A percentile compares a stretch with the other conserved stretches of the same genome.
These are phyloP conservation scores for Evernia prunastri DNA, from an alignment of 495 filamentous ascomycete genomes.

Conservation along the genomic window DNA sequence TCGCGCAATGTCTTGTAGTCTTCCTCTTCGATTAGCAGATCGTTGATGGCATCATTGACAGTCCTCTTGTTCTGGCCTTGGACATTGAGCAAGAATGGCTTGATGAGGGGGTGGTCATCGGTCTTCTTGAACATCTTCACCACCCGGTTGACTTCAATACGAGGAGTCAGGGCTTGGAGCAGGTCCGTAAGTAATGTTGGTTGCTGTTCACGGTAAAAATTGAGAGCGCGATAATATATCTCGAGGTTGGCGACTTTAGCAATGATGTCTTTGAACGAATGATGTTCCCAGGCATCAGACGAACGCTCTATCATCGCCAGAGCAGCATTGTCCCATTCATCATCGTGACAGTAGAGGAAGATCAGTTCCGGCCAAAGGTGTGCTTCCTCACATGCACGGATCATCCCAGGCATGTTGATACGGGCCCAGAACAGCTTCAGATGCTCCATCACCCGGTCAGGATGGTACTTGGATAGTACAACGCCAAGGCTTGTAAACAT, in stretches of 20 bases:
- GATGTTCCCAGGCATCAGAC: conserved; percentile 97
- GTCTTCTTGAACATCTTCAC: conserved; percentile 98
- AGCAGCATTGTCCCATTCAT: conserved; percentile 98
- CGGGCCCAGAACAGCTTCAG: conserved; percentile 98
- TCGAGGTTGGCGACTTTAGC: conserved; percentile 98
- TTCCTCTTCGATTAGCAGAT: conserved; percentile 96
- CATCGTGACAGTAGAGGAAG: conserved; percentile 98
- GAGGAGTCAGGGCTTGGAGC: conserved; percentile 79
- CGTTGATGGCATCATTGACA: conserved; percentile 98
- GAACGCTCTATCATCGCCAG: conserved; percentile 99
- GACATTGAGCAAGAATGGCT: conserved; percentile 96
- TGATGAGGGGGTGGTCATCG: conserved; percentile 97
- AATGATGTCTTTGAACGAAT: conserved; percentile 98
- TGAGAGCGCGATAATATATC: conserved; percentile 96
- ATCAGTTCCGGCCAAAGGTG: conserved; percentile 97
- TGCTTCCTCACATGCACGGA: conserved; percentile 88
- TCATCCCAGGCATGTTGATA: conserved; percentile 98
- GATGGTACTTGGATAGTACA: conserved; percentile 92
- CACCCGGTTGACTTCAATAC: conserved; percentile 97
- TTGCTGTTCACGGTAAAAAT: conserved; percentile 97
- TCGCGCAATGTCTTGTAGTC: conserved; percentile 98
- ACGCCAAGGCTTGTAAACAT: conserved; percentile 98
- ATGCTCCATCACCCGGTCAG: conserved; percentile 96
- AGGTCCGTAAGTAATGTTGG: conserved; percentile 92
- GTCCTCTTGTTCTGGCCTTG: conserved; percentile 96